These are phyloP conservation scores for Trichoderma simmonsii DNA, from an alignment of 2,329 filamentous ascomycete species.

Conservation along the genomic window DNA sequence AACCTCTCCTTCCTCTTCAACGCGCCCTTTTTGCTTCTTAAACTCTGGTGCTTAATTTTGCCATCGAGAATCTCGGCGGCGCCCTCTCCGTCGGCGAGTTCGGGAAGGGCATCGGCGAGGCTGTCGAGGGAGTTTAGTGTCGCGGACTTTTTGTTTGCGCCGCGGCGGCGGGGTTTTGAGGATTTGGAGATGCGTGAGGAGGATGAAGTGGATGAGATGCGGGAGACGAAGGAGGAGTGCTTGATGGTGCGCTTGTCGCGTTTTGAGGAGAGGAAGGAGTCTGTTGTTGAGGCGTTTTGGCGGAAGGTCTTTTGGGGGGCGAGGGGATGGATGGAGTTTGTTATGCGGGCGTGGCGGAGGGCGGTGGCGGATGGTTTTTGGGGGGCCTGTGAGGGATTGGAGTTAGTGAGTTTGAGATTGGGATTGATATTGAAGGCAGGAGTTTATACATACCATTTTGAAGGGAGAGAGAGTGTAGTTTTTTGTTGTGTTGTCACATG, in stretches of 20 bases:
- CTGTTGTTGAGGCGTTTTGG: constrained; percentile 47
- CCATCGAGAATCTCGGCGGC: constrained; percentile 46
- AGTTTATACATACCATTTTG: constrained; percentile 17
- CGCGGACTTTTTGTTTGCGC: constrained; percentile 50
- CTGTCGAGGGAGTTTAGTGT: constrained; percentile 75
- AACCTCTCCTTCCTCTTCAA: constrained; percentile 80
- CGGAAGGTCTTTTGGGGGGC: constrained; percentile 53
- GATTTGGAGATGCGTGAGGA: constrained; percentile 31
- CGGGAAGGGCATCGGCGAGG: constrained; percentile 77
- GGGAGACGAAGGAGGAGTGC: constrained; percentile 74
- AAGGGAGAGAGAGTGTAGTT: not conserved
- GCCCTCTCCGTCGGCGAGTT: constrained; percentile 47
- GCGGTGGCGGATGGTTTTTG: constrained; percentile 57
- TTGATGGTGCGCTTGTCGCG: constrained; percentile 80
- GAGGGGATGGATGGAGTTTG: constrained; percentile 47
- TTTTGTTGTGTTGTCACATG: too few relatives aligned
- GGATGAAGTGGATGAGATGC: constrained; percentile 66
- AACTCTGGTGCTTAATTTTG: constrained; percentile 69
- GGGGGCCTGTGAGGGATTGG: constrained; percentile 25
- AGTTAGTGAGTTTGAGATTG: not conserved
- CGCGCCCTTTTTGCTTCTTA: constrained; percentile 73
- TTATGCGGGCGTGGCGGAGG: constrained; percentile 52
- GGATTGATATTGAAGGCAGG: too few relatives aligned
- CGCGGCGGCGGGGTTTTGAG: constrained; percentile 12
- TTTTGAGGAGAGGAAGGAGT: constrained; percentile 68